phyloP scores from a whole-genome alignment of 768 basidiomycete species.

The Punctularia strigosozonata region DNA sequence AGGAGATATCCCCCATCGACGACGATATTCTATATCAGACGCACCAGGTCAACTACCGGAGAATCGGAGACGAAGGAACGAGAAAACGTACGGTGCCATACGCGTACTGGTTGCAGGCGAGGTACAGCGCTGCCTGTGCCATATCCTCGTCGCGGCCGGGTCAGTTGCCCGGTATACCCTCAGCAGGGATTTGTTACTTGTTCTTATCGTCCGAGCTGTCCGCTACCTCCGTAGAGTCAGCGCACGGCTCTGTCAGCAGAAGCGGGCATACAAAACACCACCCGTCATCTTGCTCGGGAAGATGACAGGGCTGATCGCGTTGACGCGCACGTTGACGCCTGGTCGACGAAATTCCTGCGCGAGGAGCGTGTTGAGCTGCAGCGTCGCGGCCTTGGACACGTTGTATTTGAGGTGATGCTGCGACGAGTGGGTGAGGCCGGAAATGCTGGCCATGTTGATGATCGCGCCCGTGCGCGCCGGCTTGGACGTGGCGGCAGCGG shows the following conservation, averaged over 20 bases:
- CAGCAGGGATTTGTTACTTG: conserved; percentile 18
- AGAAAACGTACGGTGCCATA: conserved; percentile 21
- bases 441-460: conserved; percentile 30
- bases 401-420: conserved; percentile 37
- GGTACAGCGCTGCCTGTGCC: conserved; percentile 20
- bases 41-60: background rate
- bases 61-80: too few relatives aligned
- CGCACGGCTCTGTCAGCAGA: too few relatives aligned
- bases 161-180: conserved; percentile 22
- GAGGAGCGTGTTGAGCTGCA: conserved; percentile 22
- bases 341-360: conserved; percentile 22
- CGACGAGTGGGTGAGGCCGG: conserved; percentile 26
- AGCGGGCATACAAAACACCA: conserved; percentile 8
- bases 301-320: conserved; percentile 22
- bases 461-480: conserved; percentile 22
- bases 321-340: conserved; percentile 23
- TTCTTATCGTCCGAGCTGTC: conserved; percentile 18
- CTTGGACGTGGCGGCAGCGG: conserved; percentile 17
- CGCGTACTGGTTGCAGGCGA: conserved; percentile 21
- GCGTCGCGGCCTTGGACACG: conserved; percentile 25
- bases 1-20: conserved; percentile 19
- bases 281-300: conserved; percentile 26
- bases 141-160: conserved; percentile 24
- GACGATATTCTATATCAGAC: conserved; percentile 8
- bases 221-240: conserved; percentile 4